Base-by-base conservation (phyloP, 2,329 filamentous ascomycete species). In the Aspergillus niger region DNA sequence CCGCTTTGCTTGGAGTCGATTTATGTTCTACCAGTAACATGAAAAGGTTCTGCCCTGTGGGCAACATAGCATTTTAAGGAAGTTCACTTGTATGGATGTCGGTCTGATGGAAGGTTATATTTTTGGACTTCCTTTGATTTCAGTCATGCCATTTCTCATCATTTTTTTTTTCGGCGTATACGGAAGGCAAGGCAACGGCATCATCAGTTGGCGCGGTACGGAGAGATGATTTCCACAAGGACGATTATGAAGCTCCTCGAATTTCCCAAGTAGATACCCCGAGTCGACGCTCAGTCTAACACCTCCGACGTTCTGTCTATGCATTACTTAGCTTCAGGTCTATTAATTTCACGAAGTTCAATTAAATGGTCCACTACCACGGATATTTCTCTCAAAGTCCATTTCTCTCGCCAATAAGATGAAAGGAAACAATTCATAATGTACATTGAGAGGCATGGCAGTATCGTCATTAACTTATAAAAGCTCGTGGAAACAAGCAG, bases 211-310 rank as follows among this genome's bases (percentile, higher is more conserved):
- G 75, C 74, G 75, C 67, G 72, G 73, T 67, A 74, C 69, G 74
- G 74, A 75, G 72, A 76, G 66, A 76, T 71, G 70, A 72, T 70
- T 74, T 70, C 63, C 66, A 69, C 57, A 58, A 66, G 64, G 66
- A 70, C 63, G 64, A 69, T 73, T 68, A 69, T 69, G 73, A 75
- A 80, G 78, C 78, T 80, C 78, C 78, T 80, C 78, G 77, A 78
- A 74, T 77, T 66, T 76, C 71, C 67, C 69, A 76, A 76, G 72
- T 76, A 79, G 77, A 80, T 79, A 80, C 77, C 78, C 78, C 77
- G 78, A 80, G 78, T 80, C 72, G 78, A 80, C 70, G 78, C 78
- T 80, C 74, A 77, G 71, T 78, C 72, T 74, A 69, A 72, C 71
- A 73, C 71, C 69, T 74, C 72, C 69, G 63, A 72, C 69, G 66